Conservation (phyloP, 2,329 filamentous ascomycete genomes). For the Epichloe sibirici region DNA sequence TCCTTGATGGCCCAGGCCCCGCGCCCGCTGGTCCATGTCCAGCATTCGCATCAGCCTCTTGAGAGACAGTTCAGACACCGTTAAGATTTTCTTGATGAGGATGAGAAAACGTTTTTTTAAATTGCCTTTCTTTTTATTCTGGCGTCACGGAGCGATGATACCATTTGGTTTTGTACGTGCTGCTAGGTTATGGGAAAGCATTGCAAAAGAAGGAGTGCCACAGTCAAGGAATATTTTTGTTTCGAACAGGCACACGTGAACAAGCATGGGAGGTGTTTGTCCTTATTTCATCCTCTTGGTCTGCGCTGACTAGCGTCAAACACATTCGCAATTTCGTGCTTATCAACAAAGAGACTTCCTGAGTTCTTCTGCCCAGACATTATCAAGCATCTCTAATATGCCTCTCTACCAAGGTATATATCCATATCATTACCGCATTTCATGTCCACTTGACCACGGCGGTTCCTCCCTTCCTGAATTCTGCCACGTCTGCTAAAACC, state of each 20-base stretch:
- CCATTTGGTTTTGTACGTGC: background rate
- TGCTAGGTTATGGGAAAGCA: background rate
- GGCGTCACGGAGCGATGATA: conserved; percentile 5
- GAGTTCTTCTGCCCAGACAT: background rate
- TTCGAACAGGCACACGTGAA: background rate
- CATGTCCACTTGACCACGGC: conserved; percentile 50
- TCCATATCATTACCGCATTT: background rate
- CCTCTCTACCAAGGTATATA: background rate
- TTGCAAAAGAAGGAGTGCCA: background rate
- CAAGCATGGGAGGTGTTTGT: background rate
- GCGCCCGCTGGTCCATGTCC: conserved; percentile 15
- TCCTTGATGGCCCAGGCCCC: conserved; percentile 39
- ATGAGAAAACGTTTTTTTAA: background rate
- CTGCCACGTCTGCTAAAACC: conserved; percentile 45
- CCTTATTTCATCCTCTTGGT: background rate
- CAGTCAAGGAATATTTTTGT: background rate
- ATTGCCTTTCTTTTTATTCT: background rate
- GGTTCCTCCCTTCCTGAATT: conserved; percentile 55
- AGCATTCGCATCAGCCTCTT: conserved; percentile 6
- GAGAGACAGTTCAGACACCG: background rate
- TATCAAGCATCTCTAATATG: background rate
- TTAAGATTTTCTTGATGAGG: background rate
- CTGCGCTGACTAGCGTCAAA: background rate
- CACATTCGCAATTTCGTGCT: background rate
- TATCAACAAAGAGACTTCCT: background rate